phyloP scores from a whole-genome alignment of 1,139 yeast genomes.

The Trichomonascaceae sp. region DNA sequence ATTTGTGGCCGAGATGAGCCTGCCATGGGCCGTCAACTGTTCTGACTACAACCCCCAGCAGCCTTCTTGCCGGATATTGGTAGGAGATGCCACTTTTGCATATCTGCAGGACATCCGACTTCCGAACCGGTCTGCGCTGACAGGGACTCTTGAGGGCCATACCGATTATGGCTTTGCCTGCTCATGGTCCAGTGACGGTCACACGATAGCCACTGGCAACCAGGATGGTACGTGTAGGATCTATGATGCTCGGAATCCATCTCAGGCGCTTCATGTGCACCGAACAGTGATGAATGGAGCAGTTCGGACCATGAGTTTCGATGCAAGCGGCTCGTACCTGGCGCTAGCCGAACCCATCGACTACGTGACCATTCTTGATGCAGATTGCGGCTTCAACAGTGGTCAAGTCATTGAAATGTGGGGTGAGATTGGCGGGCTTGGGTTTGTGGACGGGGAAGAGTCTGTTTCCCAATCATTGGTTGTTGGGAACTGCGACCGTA shows the following conservation, averaged over 20 bases:
- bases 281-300: slow-evolving; percentile 16
- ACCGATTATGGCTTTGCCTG: slow-evolving; percentile 47
- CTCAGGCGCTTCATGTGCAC: slow-evolving; percentile 32
- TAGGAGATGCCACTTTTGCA: slow-evolving; percentile 38
- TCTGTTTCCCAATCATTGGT: slow-evolving; percentile 37
- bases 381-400: slow-evolving; percentile 8
- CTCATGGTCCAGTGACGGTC: slow-evolving; percentile 39
- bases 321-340: not conserved
- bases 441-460: slow-evolving; percentile 34
- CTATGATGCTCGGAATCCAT: slow-evolving; percentile 35
- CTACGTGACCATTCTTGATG: slow-evolving; percentile 39
- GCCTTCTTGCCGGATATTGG: slow-evolving; percentile 30
- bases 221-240: slow-evolving; percentile 48
- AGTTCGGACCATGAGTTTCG: not conserved
- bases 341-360: slow-evolving; percentile 24
- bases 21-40: slow-evolving; percentile 43
- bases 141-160: slow-evolving; percentile 33
- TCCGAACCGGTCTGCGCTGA: no score
- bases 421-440: slow-evolving; percentile 48
- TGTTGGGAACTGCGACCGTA: slow-evolving; percentile 42
- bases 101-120: slow-evolving; percentile 34
- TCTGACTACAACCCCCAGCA: slow-evolving; percentile 32
- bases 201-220: slow-evolving; percentile 40
- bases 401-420: slow-evolving; percentile 41
- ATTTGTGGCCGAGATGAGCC: slow-evolving; percentile 11